Evolutionary conservation across 2,329 filamentous ascomycete genomes (phyloP), one percentile per base, ranked within the genome.

Genomic region (Penicillium corylophilum): DNA sequence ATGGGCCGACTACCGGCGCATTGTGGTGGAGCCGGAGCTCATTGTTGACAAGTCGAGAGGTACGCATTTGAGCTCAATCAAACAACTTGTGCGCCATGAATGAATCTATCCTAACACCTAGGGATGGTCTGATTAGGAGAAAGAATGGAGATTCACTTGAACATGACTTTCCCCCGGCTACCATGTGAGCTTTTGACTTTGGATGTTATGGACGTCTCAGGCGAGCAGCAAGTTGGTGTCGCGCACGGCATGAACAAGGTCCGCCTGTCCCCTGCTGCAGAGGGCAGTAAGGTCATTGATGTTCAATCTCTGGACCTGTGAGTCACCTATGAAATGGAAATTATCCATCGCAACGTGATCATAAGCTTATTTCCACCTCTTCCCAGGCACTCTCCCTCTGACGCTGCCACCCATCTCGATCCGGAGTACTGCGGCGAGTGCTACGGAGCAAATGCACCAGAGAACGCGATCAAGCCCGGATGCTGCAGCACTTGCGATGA

Each of bases 131-230:
- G 46, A 48, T 69, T 62, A 90, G 89, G 90, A 72, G 92, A 99
- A 80, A 90, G 93, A 74, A 97, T 99, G 93, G 94, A 97, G 72
- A 99, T 99, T 60, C 91, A 96, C 72, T 83, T 99, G 74, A 99
- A 99, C 77, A 86, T 99, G 54, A 94, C 90, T 42, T 99, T 99
- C 71, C 94, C 94, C 9, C 86, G 86, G 57, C 83, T 99, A 62
- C 94, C 94, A 9, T 99, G 94, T 77, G 93, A 97, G 74, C 84
- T 99, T 46, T 80, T 97, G 60, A 96, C 94, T 12, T 86, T 99
- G 64, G 94, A 99, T 71, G 93, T 99, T 50, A 99, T 99, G 94
- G 94, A 99, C 75, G 93, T 97, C 23, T 96, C 91, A 20, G 94
- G 94, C 57, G 94, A 99, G 74, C 88, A 96, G 68, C 94, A 99